These are phyloP conservation scores for Lycium barbarum DNA, from an alignment of 257 asterid species.

Conservation along the genomic window DNA sequence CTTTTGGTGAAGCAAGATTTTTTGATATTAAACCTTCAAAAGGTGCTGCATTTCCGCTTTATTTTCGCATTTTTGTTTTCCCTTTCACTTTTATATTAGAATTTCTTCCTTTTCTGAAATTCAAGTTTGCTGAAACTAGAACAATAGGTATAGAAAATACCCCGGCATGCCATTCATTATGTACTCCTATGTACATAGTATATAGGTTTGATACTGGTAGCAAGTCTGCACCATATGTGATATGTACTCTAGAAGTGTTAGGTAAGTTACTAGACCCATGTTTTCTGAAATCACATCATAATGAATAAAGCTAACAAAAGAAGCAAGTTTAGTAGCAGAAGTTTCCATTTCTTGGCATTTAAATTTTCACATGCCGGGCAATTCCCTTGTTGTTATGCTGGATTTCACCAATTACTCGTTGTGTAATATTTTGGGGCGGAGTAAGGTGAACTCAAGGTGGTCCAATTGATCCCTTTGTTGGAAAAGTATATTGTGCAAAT, in stretches of 20 bases:
- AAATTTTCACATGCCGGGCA: neutral
- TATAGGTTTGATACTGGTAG: neutral
- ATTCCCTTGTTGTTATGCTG: neutral
- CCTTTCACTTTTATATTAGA: neutral
- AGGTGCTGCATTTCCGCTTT: conserved; percentile 45
- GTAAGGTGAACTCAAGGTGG: neutral
- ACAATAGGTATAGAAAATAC: neutral
- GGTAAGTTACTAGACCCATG: neutral
- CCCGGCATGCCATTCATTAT: neutral
- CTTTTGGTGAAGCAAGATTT: conserved; percentile 51
- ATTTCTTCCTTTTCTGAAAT: neutral
- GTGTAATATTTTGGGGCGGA: neutral
- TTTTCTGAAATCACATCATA: neutral
- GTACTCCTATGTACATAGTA: neutral
- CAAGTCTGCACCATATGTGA: neutral
- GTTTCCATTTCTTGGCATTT: conserved; percentile 6
- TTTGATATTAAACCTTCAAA: conserved; percentile 45
- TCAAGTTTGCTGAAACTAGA: neutral
- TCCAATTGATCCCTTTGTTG: neutral
- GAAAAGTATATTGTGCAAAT: neutral
- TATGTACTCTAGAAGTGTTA: neutral
- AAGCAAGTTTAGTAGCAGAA: neutral
- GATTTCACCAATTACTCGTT: neutral
- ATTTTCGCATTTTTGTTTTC: neutral
- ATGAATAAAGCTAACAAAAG: neutral